A percentile compares a stretch with the other conserved stretches of the same genome.
phyloP scores from a whole-genome alignment of 2,329 filamentous ascomycete species.

The Trichoderma sp. region DNA sequence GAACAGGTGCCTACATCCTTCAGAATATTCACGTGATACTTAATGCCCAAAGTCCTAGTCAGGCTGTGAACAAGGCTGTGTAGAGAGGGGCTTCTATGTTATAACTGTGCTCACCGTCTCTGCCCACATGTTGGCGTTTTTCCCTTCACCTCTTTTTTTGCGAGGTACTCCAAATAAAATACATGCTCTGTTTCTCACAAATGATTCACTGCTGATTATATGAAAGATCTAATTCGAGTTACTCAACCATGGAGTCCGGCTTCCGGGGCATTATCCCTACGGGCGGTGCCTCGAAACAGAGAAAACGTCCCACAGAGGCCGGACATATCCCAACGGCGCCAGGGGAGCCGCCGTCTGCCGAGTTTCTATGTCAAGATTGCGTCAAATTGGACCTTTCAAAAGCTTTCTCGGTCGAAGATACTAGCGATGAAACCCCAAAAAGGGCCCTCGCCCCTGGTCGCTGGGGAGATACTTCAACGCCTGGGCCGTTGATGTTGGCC shows the following conservation, averaged over 20 bases:
- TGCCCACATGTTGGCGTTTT: background rate
- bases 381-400: background rate
- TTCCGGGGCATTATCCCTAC: background rate
- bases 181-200: accelerated
- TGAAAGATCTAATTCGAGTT: background rate
- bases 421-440: too few relatives aligned
- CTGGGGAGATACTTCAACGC: background rate
- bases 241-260: background rate
- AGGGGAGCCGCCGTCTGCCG: background rate
- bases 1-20: background rate
- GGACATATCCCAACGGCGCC: background rate
- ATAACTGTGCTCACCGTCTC: background rate
- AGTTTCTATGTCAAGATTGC: background rate
- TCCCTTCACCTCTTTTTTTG: background rate
- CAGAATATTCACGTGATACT: background rate
- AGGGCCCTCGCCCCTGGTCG: background rate
- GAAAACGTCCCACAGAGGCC: background rate
- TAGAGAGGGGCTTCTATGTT: background rate
- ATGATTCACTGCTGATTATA: background rate
- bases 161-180: accelerated
- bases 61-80: background rate
- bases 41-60: background rate
- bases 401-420: background rate
- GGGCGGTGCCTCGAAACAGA: background rate
- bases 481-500: background rate